Percentiles rank a stretch among this genome's conserved stretches.
These are phyloP conservation scores for Acer yangbiense DNA, from an alignment of 345 rosid species.

Conservation along the genomic window DNA sequence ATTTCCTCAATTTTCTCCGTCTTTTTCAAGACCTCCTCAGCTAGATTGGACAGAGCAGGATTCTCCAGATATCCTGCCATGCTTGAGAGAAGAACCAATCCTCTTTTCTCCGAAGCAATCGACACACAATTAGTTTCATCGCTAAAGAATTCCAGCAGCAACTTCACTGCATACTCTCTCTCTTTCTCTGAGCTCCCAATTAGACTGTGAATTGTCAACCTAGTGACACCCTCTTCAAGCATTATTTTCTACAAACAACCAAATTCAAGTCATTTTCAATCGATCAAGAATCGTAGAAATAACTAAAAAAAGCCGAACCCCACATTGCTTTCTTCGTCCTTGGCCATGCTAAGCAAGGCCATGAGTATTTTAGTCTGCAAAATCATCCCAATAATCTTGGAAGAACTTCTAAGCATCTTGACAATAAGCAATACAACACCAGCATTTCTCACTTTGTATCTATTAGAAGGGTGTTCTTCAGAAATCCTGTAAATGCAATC, in stretches of 20 bases:
- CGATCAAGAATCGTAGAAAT: background rate
- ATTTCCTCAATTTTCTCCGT: no score
- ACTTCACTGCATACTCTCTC: constrained; percentile 42
- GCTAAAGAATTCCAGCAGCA: constrained; percentile 16
- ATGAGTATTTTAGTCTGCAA: constrained; percentile 12
- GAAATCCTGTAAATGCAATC: constrained; percentile 34
- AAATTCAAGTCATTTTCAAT: background rate
- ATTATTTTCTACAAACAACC: constrained; percentile 28
- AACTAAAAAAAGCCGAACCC: background rate
- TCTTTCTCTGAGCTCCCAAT: constrained; percentile 47
- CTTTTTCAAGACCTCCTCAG: no score
- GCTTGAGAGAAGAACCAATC: no score
- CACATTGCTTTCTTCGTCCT: constrained; percentile 55
- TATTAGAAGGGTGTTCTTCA: constrained; percentile 37
- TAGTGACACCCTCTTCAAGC: constrained; percentile 50
- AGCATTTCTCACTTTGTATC: constrained; percentile 39
- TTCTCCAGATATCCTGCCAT: no score
- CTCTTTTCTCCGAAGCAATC: no score
- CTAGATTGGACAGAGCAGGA: no score
- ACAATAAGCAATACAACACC: constrained; percentile 36
- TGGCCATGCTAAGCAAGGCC: constrained; percentile 42
- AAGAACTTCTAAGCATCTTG: constrained; percentile 31
- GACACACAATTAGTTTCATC: no score
- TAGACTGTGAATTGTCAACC: constrained; percentile 43
- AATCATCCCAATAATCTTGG: constrained; percentile 9